Conservation (phyloP, 2,329 filamentous ascomycete genomes). For the Gnomoniopsis smithogilvyi region DNA sequence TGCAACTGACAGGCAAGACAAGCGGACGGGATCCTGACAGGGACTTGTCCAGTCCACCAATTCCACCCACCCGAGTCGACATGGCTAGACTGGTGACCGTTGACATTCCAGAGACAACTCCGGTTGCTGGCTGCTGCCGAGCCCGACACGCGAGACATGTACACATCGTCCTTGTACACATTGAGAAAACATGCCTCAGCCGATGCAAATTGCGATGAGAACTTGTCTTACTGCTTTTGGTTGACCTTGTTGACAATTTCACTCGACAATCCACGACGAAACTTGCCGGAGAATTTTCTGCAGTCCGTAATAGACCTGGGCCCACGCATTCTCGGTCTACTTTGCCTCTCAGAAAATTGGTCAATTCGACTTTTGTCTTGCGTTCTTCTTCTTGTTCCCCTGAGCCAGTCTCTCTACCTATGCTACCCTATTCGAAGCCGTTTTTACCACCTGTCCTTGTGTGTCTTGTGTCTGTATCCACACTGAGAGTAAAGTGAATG, state of each 20-base stretch:
- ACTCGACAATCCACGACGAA: slow-evolving; percentile 18
- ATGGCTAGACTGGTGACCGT: slow-evolving; percentile 5
- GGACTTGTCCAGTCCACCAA: slow-evolving; percentile 4
- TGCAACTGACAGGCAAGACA: not conserved
- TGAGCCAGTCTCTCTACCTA: slow-evolving; percentile 10
- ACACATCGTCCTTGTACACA: slow-evolving; percentile 17
- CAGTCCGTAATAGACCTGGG: slow-evolving; percentile 20
- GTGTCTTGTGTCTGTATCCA: not conserved
- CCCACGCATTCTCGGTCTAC: slow-evolving; percentile 16
- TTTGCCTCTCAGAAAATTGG: slow-evolving; percentile 14
- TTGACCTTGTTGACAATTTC: slow-evolving; percentile 12
- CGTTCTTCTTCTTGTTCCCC: slow-evolving; percentile 11
- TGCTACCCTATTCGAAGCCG: slow-evolving; percentile 9
- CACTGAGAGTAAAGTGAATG: not conserved
- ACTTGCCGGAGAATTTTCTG: slow-evolving; percentile 19
- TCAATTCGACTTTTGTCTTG: not conserved
- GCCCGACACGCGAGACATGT: slow-evolving; percentile 19
- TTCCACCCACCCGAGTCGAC: not conserved
- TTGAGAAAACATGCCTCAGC: slow-evolving; percentile 3
- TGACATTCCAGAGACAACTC: slow-evolving; percentile 14
- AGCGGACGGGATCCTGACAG: slow-evolving; percentile 9
- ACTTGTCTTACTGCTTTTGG: slow-evolving; percentile 19
- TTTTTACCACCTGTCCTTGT: slow-evolving; percentile 14
- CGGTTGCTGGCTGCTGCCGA: slow-evolving; percentile 11
- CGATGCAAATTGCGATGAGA: slow-evolving; percentile 20